A percentile compares a stretch with the other conserved stretches of the same genome.
These are phyloP conservation scores for Aspergillus ellipticus DNA, from an alignment of 495 filamentous ascomycete genomes.

Conservation along the genomic window DNA sequence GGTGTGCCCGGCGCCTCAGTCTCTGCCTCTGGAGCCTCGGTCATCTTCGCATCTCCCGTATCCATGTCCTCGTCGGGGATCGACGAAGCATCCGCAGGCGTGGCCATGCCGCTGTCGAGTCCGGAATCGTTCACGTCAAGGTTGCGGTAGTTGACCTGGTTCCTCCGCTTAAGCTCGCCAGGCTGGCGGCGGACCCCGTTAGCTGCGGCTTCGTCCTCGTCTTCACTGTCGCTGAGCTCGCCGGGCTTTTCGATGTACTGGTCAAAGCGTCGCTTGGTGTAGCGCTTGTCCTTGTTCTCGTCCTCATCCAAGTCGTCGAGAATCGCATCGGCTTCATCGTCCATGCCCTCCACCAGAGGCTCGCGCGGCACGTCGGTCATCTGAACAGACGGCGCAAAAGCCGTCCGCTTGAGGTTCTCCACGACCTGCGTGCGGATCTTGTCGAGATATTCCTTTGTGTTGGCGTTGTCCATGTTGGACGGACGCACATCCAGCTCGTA, in stretches of 20 bases:
- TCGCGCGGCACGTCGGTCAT: constrained; percentile 90
- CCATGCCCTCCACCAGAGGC: constrained; percentile 59
- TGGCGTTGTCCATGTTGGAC: constrained; percentile 99
- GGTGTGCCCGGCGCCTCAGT: constrained; percentile 26
- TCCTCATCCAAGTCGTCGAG: constrained; percentile 89
- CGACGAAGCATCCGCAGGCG: constrained; percentile 48
- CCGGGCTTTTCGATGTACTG: constrained; percentile 67
- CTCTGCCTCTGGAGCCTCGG: constrained; percentile 46
- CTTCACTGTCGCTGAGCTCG: constrained; percentile 80
- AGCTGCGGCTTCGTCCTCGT: constrained; percentile 74
- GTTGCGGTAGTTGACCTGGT: constrained; percentile 70
- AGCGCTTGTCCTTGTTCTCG: constrained; percentile 78
- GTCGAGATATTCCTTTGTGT: constrained; percentile 87
- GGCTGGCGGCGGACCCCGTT: constrained; percentile 68
- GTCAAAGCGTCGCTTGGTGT: constrained; percentile 82
- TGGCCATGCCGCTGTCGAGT: constrained; percentile 57
- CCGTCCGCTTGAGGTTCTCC: constrained; percentile 86
- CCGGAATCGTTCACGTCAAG: constrained; percentile 62
- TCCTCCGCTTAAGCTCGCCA: constrained; percentile 54
- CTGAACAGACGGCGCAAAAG: constrained; percentile 87
- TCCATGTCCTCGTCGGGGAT: constrained; percentile 49
- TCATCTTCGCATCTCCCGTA: constrained; percentile 45
- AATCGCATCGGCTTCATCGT: constrained; percentile 84
- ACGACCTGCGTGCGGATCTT: constrained; percentile 92
- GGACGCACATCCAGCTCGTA: constrained; percentile 92